Conservation (phyloP, 208 protist genomes). For the Wallacemonas collosoma region DNA sequence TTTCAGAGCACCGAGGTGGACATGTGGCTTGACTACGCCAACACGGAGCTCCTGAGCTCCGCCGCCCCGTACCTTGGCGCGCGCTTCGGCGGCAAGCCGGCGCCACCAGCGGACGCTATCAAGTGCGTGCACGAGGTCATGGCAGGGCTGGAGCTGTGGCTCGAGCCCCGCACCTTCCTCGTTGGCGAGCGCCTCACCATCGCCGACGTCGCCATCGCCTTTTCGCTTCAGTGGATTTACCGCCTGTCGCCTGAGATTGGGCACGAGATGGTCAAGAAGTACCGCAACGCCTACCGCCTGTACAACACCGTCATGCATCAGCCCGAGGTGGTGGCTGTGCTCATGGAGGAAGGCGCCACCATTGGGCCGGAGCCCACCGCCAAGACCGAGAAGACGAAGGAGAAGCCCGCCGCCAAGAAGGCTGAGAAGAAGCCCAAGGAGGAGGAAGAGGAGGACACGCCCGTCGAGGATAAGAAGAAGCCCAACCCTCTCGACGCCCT, state of each 20-base stretch:
- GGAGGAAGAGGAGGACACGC: constrained; percentile 48
- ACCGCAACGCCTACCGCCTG: constrained; percentile 55
- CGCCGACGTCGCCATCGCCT: constrained; percentile 77
- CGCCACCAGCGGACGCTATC: constrained; percentile 29
- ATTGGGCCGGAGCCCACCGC: constrained; percentile 39
- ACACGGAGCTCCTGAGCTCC: constrained; percentile 56
- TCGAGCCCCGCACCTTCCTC: constrained; percentile 84
- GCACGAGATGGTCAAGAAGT: constrained; percentile 65
- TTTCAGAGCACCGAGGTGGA: constrained; percentile 83
- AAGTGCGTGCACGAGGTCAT: constrained; percentile 45
- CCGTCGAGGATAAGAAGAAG: constrained; percentile 66
- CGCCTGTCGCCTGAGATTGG: constrained; percentile 40
- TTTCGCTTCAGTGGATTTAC: constrained; percentile 61
- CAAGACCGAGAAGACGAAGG: constrained; percentile 34
- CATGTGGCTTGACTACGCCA: constrained; percentile 88
- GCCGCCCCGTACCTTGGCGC: constrained; percentile 36
- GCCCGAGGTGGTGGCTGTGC: constrained; percentile 64
- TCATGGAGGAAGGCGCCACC: constrained; percentile 48
- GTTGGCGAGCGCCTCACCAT: constrained; percentile 83
- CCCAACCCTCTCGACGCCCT: constrained; percentile 65
- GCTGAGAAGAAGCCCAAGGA: constrained; percentile 35
- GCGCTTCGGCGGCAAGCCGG: constrained; percentile 27
- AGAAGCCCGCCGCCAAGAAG: constrained; percentile 28
- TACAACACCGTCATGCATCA: constrained; percentile 85
- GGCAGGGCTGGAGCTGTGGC: constrained; percentile 61